Evolutionary conservation across 768 basidiomycete genomes (phyloP).

Genomic region (Leccinum aurantiacum): DNA sequence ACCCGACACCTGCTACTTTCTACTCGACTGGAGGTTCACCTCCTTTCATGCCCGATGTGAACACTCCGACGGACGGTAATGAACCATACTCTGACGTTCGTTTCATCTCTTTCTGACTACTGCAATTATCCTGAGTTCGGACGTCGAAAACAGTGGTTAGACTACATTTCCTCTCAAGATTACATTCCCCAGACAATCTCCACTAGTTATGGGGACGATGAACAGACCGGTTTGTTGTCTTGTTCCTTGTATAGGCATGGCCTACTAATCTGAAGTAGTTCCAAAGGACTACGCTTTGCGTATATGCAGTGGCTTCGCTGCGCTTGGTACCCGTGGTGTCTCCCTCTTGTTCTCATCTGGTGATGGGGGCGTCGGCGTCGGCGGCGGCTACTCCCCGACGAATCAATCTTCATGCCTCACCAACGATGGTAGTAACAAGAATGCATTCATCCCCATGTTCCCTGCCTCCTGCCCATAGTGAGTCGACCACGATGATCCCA

Average conservation of each 20-base stretch:
- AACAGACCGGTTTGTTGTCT: slow-evolving; percentile 54
- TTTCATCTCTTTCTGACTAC: slow-evolving; percentile 20
- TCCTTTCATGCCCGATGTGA: slow-evolving; percentile 51
- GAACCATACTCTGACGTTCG: slow-evolving; percentile 49
- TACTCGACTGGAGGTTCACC: slow-evolving; percentile 64
- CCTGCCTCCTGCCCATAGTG: slow-evolving; percentile 62
- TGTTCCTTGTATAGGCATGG: neutral
- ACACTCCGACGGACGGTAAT: slow-evolving; percentile 42
- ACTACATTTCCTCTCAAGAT: slow-evolving; percentile 49
- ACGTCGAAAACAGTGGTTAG: slow-evolving; percentile 51
- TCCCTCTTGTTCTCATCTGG: slow-evolving; percentile 67
- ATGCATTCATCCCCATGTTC: slow-evolving; percentile 57
- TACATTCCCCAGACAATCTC: slow-evolving; percentile 60
- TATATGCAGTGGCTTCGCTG: slow-evolving; percentile 60
- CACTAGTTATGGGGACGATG: slow-evolving; percentile 72
- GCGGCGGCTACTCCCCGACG: slow-evolving; percentile 47
- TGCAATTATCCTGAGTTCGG: neutral
- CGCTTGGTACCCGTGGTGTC: slow-evolving; percentile 66
- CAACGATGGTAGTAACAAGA: slow-evolving; percentile 56
- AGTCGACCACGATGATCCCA: slow-evolving; percentile 2
- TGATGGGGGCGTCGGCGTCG: slow-evolving; percentile 64
- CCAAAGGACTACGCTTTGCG: slow-evolving; percentile 58
- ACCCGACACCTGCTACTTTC: slow-evolving; percentile 58
- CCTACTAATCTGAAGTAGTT: slow-evolving; percentile 38
- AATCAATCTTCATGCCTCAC: slow-evolving; percentile 50